phyloP scores from a whole-genome alignment of 2,329 filamentous ascomycete genomes.

The Gnomoniopsis sp. region DNA sequence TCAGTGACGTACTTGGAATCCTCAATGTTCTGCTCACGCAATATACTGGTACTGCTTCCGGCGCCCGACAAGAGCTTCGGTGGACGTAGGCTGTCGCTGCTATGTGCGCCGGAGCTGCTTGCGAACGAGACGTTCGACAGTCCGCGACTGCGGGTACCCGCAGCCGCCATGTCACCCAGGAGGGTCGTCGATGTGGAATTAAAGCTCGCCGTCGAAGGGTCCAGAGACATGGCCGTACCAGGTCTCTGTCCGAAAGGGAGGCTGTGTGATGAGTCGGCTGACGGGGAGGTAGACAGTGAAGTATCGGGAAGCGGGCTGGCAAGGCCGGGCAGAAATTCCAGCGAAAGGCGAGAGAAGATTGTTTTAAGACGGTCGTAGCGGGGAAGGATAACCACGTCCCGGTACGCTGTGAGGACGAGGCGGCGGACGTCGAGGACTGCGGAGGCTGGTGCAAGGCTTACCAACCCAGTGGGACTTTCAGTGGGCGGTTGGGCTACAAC shows the following conservation, averaged over 20 bases:
- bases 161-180: slow-evolving; percentile 56
- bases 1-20: slow-evolving; percentile 82
- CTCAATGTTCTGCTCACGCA: slow-evolving; percentile 57
- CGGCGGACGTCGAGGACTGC: slow-evolving; percentile 77
- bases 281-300: slow-evolving; percentile 47
- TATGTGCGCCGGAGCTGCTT: slow-evolving; percentile 42
- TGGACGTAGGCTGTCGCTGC: slow-evolving; percentile 29
- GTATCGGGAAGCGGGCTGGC: slow-evolving; percentile 47
- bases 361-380: slow-evolving; percentile 85
- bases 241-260: slow-evolving; percentile 45
- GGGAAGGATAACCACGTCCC: slow-evolving; percentile 83
- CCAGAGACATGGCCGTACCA: slow-evolving; percentile 71
- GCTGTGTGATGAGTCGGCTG: slow-evolving; percentile 38
- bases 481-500: slow-evolving; percentile 40
- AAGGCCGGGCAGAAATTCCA: slow-evolving; percentile 67
- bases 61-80: slow-evolving; percentile 21
- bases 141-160: slow-evolving; percentile 67
- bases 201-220: slow-evolving; percentile 73
- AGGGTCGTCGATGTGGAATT: slow-evolving; percentile 77
- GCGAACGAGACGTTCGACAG: slow-evolving; percentile 79
- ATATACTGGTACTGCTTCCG: slow-evolving; percentile 14
- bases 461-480: slow-evolving; percentile 23
- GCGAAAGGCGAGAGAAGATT: slow-evolving; percentile 83
- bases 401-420: slow-evolving; percentile 81
- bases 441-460: slow-evolving; percentile 45